Evolutionary conservation across 805 yeast species (phyloP), one percentile per base, ranked within the genome.

Genomic region (Starmerella vaccinii): DNA sequence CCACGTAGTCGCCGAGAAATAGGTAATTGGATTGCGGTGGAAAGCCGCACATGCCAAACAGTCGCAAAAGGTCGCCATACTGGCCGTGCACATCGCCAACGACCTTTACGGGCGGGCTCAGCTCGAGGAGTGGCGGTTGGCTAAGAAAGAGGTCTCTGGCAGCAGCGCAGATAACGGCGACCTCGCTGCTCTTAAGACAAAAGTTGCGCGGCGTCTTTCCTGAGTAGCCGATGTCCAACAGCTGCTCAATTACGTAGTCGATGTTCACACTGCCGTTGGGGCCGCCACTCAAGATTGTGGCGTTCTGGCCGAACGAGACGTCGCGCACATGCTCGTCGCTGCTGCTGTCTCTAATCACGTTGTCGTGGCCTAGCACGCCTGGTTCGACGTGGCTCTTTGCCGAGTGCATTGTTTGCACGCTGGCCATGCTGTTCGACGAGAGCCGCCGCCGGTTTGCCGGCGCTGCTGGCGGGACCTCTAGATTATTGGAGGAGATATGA

Each of bases 81-180:
- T 90, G 98, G 51, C 98, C 98, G 69, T 90, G 98, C 64, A 90
- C 90, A 68, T 90, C 98, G 69, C 98, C 98, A 72, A 96, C 88
- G 49, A 67, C 65, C 66, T 88, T 89, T 63, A 90, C 90, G 51
- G 98, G 98, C 19, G 98, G 97, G 70, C 92, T 97, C 60, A 90
- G 76, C 68, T 90, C 98, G 63, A 90, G 74, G 59, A 90, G 73
- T 60, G 90, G 90, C 48, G 98, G 98, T 71, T 90, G 98, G 69
- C 86, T 95, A 66, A 90, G 92, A 70, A 90, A 90, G 64, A 90
- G 81, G 62, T 92, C 96, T 54, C 96, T 75, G 3, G 97, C 95
- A 35, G 80, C 78, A 35, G 84, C 76, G 69, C 98, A 92, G 40
- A 92, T 81, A 57, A 79, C 74, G 23, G 88, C 84, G 56, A 92